Percentiles rank a stretch among this genome's conserved stretches.
phyloP scores from a whole-genome alignment of 2,329 filamentous ascomycete genomes.

The Claviceps monticola region DNA sequence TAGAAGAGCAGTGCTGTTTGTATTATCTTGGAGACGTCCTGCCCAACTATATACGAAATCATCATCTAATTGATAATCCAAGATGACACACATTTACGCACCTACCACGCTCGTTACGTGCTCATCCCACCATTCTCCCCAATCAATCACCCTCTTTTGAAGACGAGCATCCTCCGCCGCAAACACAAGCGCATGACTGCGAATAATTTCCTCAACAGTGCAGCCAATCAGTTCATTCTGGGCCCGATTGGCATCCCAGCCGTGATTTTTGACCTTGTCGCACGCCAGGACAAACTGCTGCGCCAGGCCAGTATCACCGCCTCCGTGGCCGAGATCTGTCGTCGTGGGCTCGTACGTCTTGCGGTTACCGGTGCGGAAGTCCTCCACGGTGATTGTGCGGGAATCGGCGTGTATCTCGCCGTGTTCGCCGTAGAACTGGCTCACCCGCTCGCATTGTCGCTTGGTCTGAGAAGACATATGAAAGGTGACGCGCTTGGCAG shows the following conservation, averaged over 20 bases:
- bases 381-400: conserved; percentile 57
- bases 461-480: conserved; percentile 91
- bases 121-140: conserved; percentile 59
- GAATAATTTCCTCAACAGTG: conserved; percentile 72
- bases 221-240: conserved; percentile 69
- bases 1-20: too few relatives aligned
- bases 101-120: conserved; percentile 12
- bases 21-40: too few relatives aligned
- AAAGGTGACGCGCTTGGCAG: conserved; percentile 73
- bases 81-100: background rate
- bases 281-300: conserved; percentile 74
- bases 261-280: conserved; percentile 59
- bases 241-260: conserved; percentile 51
- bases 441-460: conserved; percentile 74
- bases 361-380: conserved; percentile 28
- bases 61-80: too few relatives aligned
- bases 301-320: conserved; percentile 44
- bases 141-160: conserved; percentile 57
- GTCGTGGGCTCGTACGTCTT: conserved; percentile 17
- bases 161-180: conserved; percentile 78
- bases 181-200: conserved; percentile 86
- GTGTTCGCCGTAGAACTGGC: conserved; percentile 69
- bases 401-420: conserved; percentile 85
- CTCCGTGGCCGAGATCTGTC: conserved; percentile 26
- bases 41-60: too few relatives aligned